Conservation (phyloP, 495 filamentous ascomycete species). For the Corynascus novoguineensis region DNA sequence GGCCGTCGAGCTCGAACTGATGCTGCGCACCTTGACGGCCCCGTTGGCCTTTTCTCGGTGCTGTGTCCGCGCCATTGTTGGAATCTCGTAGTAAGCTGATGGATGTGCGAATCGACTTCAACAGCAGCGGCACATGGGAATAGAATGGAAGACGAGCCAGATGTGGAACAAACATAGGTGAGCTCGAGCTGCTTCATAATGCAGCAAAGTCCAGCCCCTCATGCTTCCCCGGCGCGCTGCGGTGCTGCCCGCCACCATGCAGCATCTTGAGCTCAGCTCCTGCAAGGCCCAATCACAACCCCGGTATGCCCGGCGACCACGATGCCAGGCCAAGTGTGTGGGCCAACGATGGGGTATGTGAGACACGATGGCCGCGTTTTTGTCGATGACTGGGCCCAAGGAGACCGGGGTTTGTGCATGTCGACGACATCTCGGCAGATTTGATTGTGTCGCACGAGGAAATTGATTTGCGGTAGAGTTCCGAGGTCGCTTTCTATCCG, state of each 20-base stretch:
- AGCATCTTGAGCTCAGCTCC: neutral
- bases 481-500: neutral
- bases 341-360: neutral
- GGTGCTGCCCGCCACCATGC: neutral
- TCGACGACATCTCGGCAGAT: too few relatives aligned
- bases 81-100: neutral
- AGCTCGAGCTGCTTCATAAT: neutral
- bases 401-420: neutral
- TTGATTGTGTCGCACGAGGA: neutral
- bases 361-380: too few relatives aligned
- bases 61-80: constrained; percentile 5
- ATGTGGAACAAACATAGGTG: neutral
- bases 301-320: too few relatives aligned
- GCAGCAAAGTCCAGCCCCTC: neutral
- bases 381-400: neutral
- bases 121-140: too few relatives aligned
- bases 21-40: constrained; percentile 3
- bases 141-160: neutral
- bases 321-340: neutral
- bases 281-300: neutral
- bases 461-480: neutral
- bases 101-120: neutral
- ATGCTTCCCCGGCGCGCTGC: neutral
- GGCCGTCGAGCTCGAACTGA: constrained; percentile 9
- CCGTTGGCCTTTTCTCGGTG: constrained; percentile 20